These are phyloP conservation scores for Termitomyces sp. DNA, from an alignment of 768 basidiomycete genomes.

Conservation along the genomic window DNA sequence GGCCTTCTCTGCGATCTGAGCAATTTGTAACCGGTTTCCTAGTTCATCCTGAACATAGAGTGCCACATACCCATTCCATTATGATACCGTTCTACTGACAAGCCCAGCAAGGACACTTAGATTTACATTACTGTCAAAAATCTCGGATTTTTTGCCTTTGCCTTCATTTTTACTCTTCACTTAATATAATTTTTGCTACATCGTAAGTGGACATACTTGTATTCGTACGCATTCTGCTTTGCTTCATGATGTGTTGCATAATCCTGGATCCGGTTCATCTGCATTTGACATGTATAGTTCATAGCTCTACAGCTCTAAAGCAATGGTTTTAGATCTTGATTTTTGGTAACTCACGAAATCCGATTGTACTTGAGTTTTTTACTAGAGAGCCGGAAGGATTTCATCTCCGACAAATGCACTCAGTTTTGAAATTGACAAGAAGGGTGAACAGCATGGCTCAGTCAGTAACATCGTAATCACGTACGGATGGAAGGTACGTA, in stretches of 20 bases:
- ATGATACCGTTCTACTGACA: slow-evolving; percentile 12
- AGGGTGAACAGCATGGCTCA: no score
- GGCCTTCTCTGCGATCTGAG: slow-evolving; percentile 34
- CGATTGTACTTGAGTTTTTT: no score
- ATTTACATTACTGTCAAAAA: not conserved
- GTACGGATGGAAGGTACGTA: no score
- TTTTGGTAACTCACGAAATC: not conserved
- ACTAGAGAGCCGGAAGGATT: no score
- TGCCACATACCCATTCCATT: slow-evolving; percentile 9
- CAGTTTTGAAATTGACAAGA: no score
- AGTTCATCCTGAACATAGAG: not conserved
- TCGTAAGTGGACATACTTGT: not conserved
- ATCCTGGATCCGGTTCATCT: not conserved
- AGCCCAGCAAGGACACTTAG: not conserved
- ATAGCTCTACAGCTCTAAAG: not conserved
- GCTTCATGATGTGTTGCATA: not conserved
- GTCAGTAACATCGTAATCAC: no score
- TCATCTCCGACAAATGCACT: no score
- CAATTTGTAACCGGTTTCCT: not conserved
- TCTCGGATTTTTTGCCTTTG: not conserved
- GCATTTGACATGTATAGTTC: not conserved
- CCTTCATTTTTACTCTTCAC: not conserved
- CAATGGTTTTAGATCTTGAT: not conserved
- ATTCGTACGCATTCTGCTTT: not conserved
- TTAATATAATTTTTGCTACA: not conserved